These are phyloP conservation scores for Chrysosporium keratinophilum DNA, from an alignment of 2,329 filamentous ascomycete species.

Conservation along the genomic window DNA sequence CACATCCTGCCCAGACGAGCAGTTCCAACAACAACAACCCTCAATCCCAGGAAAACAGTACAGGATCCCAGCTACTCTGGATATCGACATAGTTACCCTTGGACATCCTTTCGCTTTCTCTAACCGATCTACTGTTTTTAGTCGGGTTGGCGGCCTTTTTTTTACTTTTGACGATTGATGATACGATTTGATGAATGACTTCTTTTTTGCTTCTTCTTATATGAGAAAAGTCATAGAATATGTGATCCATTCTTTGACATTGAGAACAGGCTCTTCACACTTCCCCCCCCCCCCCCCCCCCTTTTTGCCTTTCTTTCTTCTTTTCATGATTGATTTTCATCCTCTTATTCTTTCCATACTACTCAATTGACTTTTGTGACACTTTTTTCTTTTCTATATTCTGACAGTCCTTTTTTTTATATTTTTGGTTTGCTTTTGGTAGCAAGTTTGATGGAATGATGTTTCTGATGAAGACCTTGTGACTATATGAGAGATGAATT, in stretches of 20 bases:
- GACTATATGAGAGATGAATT: conserved; percentile 9
- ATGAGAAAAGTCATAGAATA: conserved; percentile 7
- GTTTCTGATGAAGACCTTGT: neutral
- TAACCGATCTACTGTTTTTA: neutral
- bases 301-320: too few species aligned
- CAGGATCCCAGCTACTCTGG: neutral
- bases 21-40: neutral
- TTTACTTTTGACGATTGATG: conserved; percentile 1
- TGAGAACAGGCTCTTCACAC: neutral
- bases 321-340: neutral
- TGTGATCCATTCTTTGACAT: neutral
- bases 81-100: neutral
- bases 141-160: conserved; percentile 39
- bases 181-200: conserved; percentile 2
- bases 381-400: neutral
- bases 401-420: neutral
- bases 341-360: neutral
- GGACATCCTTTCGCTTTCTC: neutral
- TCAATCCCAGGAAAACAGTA: neutral
- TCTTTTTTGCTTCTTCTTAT: neutral
- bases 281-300: too few species aligned
- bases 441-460: conserved; percentile 3
- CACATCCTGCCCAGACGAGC: neutral
- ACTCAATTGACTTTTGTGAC: neutral
- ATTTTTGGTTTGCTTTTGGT: neutral